Conservation (phyloP, 2,329 filamentous ascomycete genomes). For the Cladobotryum mycophilum region DNA sequence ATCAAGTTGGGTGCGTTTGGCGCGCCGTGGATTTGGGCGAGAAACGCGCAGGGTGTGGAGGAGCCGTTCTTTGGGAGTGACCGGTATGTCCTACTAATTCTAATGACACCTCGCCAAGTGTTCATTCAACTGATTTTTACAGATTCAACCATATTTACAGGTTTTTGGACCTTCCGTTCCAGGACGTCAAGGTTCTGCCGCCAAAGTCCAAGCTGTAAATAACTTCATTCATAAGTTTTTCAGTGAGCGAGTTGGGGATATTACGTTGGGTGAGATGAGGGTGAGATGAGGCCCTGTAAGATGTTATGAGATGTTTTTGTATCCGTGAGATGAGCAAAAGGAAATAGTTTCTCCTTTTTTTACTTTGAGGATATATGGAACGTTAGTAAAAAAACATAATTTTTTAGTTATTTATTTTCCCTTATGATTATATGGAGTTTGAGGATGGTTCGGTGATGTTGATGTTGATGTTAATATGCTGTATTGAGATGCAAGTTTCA, state of each 20-base stretch:
- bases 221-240: background rate
- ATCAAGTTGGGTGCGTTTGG: slow-evolving; percentile 66
- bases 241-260: too few relatives aligned
- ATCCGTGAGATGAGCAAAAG: too few relatives aligned
- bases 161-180: slow-evolving; percentile 56
- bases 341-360: too few relatives aligned
- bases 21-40: slow-evolving; percentile 68
- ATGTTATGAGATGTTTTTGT: too few relatives aligned
- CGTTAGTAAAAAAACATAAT: too few relatives aligned
- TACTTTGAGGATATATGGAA: too few relatives aligned
- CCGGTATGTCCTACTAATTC: slow-evolving; percentile 35
- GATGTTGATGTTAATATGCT: too few relatives aligned
- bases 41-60: slow-evolving; percentile 47
- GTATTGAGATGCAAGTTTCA: too few relatives aligned
- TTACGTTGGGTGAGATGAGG: too few relatives aligned
- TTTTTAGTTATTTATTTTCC: too few relatives aligned
- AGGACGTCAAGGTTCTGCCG: slow-evolving; percentile 38
- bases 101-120: background rate
- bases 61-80: slow-evolving; percentile 77
- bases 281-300: too few relatives aligned
- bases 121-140: background rate
- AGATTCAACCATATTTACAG: slow-evolving; percentile 65
- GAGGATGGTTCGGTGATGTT: background rate
- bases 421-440: too few relatives aligned
- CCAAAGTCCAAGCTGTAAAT: slow-evolving; percentile 33